Conservation (phyloP, 768 basidiomycete genomes). For the Amyloporia xantha region DNA sequence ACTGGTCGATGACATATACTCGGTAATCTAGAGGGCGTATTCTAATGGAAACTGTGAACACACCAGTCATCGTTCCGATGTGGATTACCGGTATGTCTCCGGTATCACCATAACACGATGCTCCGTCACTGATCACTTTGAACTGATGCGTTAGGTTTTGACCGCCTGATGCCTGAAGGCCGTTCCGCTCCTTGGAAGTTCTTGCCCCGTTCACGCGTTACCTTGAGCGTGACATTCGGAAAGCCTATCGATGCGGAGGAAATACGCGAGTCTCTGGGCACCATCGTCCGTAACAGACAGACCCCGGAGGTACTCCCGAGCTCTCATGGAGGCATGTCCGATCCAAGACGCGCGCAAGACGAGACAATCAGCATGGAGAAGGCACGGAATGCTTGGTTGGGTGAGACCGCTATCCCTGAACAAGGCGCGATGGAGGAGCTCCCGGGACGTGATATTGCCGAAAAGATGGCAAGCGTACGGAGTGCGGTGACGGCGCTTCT, state of each 20-base stretch:
- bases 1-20: not conserved
- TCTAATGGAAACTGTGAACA: constrained; percentile 57
- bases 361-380: constrained; percentile 8
- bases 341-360: constrained; percentile 1
- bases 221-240: constrained; percentile 75
- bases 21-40: constrained; percentile 61
- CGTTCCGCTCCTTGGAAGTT: constrained; percentile 70
- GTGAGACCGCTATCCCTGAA: constrained; percentile 2
- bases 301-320: constrained; percentile 4
- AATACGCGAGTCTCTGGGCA: constrained; percentile 22
- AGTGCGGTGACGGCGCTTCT: constrained; percentile 26
- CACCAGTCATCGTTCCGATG: constrained; percentile 84
- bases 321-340: constrained; percentile 1
- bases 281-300: constrained; percentile 1
- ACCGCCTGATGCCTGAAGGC: constrained; percentile 86
- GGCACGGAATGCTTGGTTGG: not conserved
- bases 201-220: constrained; percentile 53
- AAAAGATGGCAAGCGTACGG: constrained; percentile 17
- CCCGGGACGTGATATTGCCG: not conserved
- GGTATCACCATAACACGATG: too few relatives aligned
- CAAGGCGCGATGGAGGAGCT: constrained; percentile 9
- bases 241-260: constrained; percentile 50
- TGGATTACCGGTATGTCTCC: constrained; percentile 77
- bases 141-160: constrained; percentile 73
- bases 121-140: too few relatives aligned